A percentile compares a stretch with the other conserved stretches of the same genome.
These are phyloP conservation scores for Remersonia thermophila DNA, from an alignment of 2,329 filamentous ascomycete genomes.

Conservation along the genomic window DNA sequence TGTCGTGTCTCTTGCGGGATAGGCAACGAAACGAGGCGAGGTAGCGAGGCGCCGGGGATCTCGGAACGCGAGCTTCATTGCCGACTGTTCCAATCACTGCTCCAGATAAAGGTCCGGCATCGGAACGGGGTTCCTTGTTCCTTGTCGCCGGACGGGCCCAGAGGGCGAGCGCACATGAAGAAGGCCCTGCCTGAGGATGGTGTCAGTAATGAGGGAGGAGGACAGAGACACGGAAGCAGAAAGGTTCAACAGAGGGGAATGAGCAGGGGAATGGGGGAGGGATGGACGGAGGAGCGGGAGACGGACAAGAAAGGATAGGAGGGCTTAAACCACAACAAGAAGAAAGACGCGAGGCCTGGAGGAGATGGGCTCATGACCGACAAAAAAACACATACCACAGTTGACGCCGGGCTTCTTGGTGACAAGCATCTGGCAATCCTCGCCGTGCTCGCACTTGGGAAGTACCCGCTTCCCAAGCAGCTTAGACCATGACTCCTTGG, in stretches of 20 bases:
- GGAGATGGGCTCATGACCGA: no score
- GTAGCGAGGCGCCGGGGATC: no score
- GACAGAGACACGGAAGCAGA: not conserved
- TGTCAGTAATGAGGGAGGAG: not conserved
- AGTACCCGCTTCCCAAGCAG: conserved; percentile 62
- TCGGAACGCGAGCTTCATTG: no score
- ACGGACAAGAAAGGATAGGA: not conserved
- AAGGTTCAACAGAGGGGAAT: no score
- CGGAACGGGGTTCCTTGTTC: conserved; percentile 78
- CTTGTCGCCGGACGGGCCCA: conserved; percentile 76
- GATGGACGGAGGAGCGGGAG: not conserved
- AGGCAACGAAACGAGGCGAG: no score
- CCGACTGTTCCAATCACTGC: conserved; percentile 41
- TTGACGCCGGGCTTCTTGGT: conserved; percentile 89
- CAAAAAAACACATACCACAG: conserved; percentile 39
- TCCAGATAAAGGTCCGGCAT: conserved; percentile 73
- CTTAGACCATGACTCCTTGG: conserved; percentile 76
- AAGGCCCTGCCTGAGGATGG: conserved; percentile 41
- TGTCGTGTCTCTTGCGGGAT: no score
- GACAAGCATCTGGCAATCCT: conserved; percentile 69
- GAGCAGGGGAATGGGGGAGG: conserved; percentile 3
- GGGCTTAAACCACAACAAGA: no score
- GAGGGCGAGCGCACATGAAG: conserved; percentile 54
- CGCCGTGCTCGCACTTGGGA: conserved; percentile 77
- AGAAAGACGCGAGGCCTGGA: no score